Evolutionary conservation across 23 red algal species (phyloP).

Genomic region (Gracilaria caudata): DNA sequence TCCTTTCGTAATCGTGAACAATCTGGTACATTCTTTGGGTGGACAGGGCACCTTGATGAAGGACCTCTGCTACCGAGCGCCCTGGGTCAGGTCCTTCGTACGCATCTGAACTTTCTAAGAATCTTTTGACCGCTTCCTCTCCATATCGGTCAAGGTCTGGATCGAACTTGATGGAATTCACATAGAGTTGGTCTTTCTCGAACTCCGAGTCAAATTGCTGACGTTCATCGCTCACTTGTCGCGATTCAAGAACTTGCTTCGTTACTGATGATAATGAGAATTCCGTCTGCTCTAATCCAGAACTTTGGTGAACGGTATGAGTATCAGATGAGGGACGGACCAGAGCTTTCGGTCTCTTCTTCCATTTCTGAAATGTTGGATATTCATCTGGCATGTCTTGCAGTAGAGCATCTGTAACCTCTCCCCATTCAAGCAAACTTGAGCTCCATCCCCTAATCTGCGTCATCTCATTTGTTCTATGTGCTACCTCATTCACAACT

Average conservation of each 20-base stretch:
- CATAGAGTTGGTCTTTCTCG: conserved; percentile 13
- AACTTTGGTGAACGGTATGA: neutral
- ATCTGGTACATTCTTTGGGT: conserved; percentile 29
- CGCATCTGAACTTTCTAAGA: conserved; percentile 12
- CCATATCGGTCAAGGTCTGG: conserved; percentile 36
- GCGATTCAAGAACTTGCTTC: conserved; percentile 4
- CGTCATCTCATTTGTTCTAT: conserved; percentile 5
- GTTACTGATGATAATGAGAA: neutral
- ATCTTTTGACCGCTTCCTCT: conserved; percentile 25
- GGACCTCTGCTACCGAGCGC: conserved; percentile 46
- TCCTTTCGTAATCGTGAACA: conserved; percentile 53
- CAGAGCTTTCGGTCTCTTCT: neutral
- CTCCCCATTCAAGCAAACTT: conserved; percentile 45
- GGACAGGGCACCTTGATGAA: conserved; percentile 52
- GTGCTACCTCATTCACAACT: conserved; percentile 23
- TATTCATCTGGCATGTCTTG: conserved; percentile 35
- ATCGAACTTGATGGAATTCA: conserved; percentile 4
- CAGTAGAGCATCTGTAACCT: neutral
- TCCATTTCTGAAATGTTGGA: conserved; percentile 50
- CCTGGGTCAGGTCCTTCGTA: conserved; percentile 39
- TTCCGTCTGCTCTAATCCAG: conserved; percentile 4
- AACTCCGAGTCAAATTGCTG: conserved; percentile 22
- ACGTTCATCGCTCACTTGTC: neutral
- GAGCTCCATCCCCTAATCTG: conserved; percentile 30
- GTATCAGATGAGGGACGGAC: neutral